These are phyloP conservation scores for Laetiporus sulphureus DNA, from an alignment of 1,284 basidiomycete species.

Conservation along the genomic window DNA sequence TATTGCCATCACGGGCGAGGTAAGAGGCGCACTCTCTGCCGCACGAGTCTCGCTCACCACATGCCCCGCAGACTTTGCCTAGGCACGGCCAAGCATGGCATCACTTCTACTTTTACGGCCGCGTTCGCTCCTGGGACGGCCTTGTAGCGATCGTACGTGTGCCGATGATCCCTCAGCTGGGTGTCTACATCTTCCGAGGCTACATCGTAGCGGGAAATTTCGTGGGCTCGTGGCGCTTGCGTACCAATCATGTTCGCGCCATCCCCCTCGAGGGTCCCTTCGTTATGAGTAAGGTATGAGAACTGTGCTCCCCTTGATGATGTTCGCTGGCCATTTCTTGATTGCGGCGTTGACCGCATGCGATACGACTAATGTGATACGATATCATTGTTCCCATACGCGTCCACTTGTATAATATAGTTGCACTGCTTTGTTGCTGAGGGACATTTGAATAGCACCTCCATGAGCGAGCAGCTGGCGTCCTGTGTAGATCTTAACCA, in stretches of 20 bases:
- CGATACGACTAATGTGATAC: too few relatives aligned
- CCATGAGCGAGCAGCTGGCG: too few relatives aligned
- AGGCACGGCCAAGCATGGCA: conserved; percentile 54
- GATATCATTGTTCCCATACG: too few relatives aligned
- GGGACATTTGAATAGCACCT: too few relatives aligned
- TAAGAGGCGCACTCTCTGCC: conserved; percentile 16
- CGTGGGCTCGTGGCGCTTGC: conserved; percentile 61
- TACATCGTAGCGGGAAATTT: conserved; percentile 61
- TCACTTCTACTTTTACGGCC: conserved; percentile 52
- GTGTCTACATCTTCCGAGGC: conserved; percentile 56
- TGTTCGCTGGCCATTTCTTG: too few relatives aligned
- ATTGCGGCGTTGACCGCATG: too few relatives aligned
- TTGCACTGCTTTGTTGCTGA: too few relatives aligned
- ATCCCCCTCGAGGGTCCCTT: conserved; percentile 51
- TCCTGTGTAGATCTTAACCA: too few relatives aligned
- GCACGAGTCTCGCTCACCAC: background rate
- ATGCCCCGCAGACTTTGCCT: conserved; percentile 36
- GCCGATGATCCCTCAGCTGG: conserved; percentile 30
- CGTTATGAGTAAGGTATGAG: conserved; percentile 15
- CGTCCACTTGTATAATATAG: too few relatives aligned
- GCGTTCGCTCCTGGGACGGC: conserved; percentile 62
- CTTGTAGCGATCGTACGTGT: conserved; percentile 53
- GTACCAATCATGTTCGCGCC: conserved; percentile 29
- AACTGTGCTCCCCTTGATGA: too few relatives aligned
- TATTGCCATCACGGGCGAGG: conserved; percentile 50